Evolutionary conservation across 768 basidiomycete species (phyloP).

Genomic region (Kwoniella dejecticola): DNA sequence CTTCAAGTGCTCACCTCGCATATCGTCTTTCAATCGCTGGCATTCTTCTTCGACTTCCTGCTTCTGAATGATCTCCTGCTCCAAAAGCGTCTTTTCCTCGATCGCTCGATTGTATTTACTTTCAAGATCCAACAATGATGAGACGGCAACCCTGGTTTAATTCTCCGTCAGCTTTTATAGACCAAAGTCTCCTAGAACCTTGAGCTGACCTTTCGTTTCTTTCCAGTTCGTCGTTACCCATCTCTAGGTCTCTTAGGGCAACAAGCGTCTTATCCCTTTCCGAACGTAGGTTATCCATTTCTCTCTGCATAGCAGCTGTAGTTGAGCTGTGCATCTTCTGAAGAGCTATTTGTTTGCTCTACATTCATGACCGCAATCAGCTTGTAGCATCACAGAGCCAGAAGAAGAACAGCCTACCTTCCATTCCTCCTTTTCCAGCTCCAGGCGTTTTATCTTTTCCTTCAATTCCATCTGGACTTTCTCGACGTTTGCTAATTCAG

Average conservation of each 20-base stretch:
- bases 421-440: constrained; percentile 48
- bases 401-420: constrained; percentile 28
- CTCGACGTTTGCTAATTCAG: constrained; percentile 49
- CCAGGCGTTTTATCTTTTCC: constrained; percentile 44
- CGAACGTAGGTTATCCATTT: constrained; percentile 75
- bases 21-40: constrained; percentile 87
- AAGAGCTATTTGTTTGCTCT: constrained; percentile 55
- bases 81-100: constrained; percentile 95
- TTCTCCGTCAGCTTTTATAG: constrained; percentile 60
- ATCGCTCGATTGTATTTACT: constrained; percentile 83
- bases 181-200: background rate
- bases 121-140: constrained; percentile 63
- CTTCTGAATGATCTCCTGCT: constrained; percentile 91
- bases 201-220: constrained; percentile 73
- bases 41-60: constrained; percentile 84
- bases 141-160: constrained; percentile 52
- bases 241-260: constrained; percentile 53
- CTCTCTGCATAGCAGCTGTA: constrained; percentile 84
- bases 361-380: background rate
- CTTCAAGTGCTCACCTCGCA: constrained; percentile 67
- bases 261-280: constrained; percentile 54
- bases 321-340: constrained; percentile 74
- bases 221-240: constrained; percentile 79
- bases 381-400: background rate
- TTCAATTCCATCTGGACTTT: constrained; percentile 45